A percentile compares a stretch with the other conserved stretches of the same genome.
Evolutionary conservation across 495 filamentous ascomycete species (phyloP).

Genomic region (Paragyromitra xinjiangensis): DNA sequence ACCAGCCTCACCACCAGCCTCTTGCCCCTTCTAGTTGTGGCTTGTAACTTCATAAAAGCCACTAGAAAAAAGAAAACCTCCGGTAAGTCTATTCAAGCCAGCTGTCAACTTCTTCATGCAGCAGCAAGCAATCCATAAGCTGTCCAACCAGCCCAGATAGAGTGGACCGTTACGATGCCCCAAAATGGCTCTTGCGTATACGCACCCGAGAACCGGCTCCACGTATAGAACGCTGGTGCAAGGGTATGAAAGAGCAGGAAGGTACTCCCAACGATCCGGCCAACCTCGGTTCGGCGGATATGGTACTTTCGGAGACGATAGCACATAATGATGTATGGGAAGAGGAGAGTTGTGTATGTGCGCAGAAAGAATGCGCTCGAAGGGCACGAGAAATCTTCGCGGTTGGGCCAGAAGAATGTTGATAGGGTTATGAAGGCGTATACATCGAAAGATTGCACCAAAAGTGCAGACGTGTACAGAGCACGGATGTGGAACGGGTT

Average conservation of each 20-base stretch:
- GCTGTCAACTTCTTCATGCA: neutral
- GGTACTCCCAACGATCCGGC: conserved; percentile 5
- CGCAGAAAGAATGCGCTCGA: conserved; percentile 25
- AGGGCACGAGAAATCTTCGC: conserved; percentile 12
- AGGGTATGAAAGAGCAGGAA: conserved; percentile 30
- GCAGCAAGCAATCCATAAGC: conserved; percentile 23
- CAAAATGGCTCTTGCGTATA: conserved; percentile 23
- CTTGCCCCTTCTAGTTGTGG: neutral
- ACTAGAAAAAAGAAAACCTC: neutral
- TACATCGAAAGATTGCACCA: conserved; percentile 21
- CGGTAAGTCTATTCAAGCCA: neutral
- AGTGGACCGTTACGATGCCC: conserved; percentile 8
- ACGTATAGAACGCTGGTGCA: conserved; percentile 21
- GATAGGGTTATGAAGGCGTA: conserved; percentile 26
- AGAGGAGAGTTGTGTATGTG: conserved; percentile 23
- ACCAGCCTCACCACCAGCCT: neutral
- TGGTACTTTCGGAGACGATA: conserved; percentile 26
- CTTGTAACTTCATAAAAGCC: neutral
- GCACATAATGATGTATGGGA: conserved; percentile 36
- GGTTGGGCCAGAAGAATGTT: conserved; percentile 21
- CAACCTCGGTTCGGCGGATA: conserved; percentile 30
- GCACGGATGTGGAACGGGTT: conserved; percentile 31
- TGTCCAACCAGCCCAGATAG: conserved; percentile 17
- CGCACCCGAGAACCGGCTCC: conserved; percentile 1
- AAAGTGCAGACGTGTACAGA: conserved; percentile 22